Base-by-base conservation (phyloP, 1,284 basidiomycete genomes). In the Blastosporella zonata region DNA sequence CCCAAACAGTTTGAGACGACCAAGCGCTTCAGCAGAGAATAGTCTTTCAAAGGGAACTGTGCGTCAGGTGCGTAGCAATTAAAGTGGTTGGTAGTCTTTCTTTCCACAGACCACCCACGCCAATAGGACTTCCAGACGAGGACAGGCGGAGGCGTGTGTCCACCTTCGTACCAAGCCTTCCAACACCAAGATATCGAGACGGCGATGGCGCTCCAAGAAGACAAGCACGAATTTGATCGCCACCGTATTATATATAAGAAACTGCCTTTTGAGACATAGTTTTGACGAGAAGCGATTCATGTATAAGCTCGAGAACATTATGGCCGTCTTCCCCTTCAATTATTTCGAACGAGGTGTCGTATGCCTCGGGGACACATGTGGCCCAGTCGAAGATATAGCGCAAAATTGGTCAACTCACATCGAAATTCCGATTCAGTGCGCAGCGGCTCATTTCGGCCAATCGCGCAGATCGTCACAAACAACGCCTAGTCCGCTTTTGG, bases 131-230 rank as follows among this genome's bases (percentile, higher is more conserved):
- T 43, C 41, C 9, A 43, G 41, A 18, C 35, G 18, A 21, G 45
- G 45, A 27, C 45, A 46, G 21, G 45, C 36, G 6, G 45, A 36
- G 20, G 36, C 6, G 38, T 39, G 29, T 46, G 45, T 31, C 45
- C 45, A 18, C 45, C 45, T 39, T 46, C 45, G 22, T 46, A 31
- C 45, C 45, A 46, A 9, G 45, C 35, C 17, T 10, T 21, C 4
- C n/a, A 33, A 31, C n/a, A n/a, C 41, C 41, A 6, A 43, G 29
- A 43, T 31, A 22, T 43, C 41, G 17, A 43, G 29, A 10, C 41
- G 27, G 13, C 28, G 41, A 17, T 27, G 20, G 13, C 17, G 38
- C 3, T 23, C 10, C 6, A 40, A 21, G 23, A 40, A 21, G 17
- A 40, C 15, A 5, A 21, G 38, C 5, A 40, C 23, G n/a, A 40